These are phyloP conservation scores for Colletotrichum agaves DNA, from an alignment of 2,329 filamentous ascomycete genomes.

Conservation along the genomic window DNA sequence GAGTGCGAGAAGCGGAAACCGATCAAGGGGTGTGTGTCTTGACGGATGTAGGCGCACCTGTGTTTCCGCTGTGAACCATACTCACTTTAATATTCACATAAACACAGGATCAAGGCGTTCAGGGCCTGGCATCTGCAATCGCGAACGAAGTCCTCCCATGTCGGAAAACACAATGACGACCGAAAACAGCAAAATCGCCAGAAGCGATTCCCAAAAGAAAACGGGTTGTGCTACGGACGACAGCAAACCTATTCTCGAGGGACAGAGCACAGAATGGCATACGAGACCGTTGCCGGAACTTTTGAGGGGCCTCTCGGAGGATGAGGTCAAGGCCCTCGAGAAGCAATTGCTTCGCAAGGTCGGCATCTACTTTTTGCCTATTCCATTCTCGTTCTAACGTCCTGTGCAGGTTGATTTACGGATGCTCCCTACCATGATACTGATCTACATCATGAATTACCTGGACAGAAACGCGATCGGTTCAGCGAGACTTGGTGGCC, in stretches of 20 bases:
- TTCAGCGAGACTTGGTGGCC: constrained; percentile 61
- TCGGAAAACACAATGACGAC: not conserved
- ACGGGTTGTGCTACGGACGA: not conserved
- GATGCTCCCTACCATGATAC: constrained; percentile 72
- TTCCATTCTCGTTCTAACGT: not conserved
- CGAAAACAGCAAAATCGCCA: not conserved
- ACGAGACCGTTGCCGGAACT: not conserved
- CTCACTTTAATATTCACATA: no score
- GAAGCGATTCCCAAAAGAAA: not conserved
- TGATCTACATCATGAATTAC: constrained; percentile 79
- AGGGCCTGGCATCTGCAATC: no score
- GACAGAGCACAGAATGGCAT: not conserved
- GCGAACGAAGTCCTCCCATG: no score
- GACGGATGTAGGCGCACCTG: not conserved
- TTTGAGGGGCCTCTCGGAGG: constrained; percentile 28
- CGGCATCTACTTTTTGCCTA: not conserved
- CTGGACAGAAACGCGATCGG: constrained; percentile 64
- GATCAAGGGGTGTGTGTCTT: not conserved
- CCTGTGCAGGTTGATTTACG: constrained; percentile 57
- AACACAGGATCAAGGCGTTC: no score
- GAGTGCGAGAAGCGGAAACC: no score
- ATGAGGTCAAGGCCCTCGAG: constrained; percentile 55
- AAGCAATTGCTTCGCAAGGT: constrained; percentile 70
- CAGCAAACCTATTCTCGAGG: constrained; percentile 8
- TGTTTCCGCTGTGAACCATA: not conserved